phyloP scores from a whole-genome alignment of 1,284 basidiomycete species.

The Sanghuangporus sanghuang region DNA sequence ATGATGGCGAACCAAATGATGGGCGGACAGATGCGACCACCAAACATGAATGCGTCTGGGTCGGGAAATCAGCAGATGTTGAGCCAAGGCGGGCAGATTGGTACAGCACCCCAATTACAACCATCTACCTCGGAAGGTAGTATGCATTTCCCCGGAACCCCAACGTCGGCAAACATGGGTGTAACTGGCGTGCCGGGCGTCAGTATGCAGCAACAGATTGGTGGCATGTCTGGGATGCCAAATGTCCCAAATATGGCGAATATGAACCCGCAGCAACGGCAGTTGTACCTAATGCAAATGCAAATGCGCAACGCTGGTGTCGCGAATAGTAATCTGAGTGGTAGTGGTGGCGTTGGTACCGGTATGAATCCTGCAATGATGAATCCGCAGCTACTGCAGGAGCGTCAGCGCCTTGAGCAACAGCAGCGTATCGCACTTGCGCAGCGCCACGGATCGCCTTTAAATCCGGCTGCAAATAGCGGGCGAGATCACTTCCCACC shows the following conservation, averaged over 20 bases:
- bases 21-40: conserved; percentile 11
- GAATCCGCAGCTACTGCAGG: conserved; percentile 30
- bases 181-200: conserved; percentile 1
- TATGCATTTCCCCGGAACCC: not conserved
- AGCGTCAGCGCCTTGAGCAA: conserved; percentile 32
- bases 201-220: conserved; percentile 1
- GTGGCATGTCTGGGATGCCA: conserved; percentile 22
- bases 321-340: conserved; percentile 9
- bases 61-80: conserved; percentile 21
- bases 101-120: conserved; percentile 10
- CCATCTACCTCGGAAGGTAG: not conserved
- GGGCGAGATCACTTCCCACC: conserved; percentile 13
- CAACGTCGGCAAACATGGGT: not conserved
- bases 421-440: conserved; percentile 24
- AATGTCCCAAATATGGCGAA: conserved; percentile 23
- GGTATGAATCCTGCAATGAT: conserved; percentile 24
- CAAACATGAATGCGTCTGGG: conserved; percentile 3
- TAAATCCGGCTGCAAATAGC: conserved; percentile 26
- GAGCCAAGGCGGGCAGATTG: conserved; percentile 3
- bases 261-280: conserved; percentile 28
- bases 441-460: conserved; percentile 31
- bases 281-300: conserved; percentile 32
- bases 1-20: conserved; percentile 9
- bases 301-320: conserved; percentile 24
- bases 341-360: conserved; percentile 1